Conservation (phyloP, 1,284 basidiomycete genomes). For the Pseudozyma flocculosa region DNA sequence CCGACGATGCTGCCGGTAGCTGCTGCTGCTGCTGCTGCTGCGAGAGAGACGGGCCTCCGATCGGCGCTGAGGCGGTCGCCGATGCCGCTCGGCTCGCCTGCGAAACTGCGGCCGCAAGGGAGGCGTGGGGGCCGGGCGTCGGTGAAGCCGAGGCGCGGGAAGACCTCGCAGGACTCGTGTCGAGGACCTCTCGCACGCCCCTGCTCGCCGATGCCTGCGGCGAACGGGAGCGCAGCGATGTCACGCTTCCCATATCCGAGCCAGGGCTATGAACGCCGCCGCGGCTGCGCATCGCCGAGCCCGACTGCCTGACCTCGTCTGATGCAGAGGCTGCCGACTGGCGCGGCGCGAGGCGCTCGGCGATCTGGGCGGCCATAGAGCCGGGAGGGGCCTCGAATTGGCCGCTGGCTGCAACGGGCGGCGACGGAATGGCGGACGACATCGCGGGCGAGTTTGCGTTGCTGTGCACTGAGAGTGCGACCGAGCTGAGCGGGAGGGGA, state of each 20-base stretch:
- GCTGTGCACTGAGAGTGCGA: constrained; percentile 41
- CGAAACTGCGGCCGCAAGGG: not conserved
- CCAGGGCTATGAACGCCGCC: constrained; percentile 2
- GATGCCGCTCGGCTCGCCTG: not conserved
- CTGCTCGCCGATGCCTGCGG: constrained; percentile 7
- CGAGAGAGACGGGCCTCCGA: constrained; percentile 7
- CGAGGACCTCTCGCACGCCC: constrained; percentile 7
- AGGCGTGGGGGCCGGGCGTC: constrained; percentile 9
- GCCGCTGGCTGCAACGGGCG: constrained; percentile 29
- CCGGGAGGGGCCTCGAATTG: constrained; percentile 43
- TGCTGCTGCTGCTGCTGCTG: not conserved
- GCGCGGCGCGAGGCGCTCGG: constrained; percentile 34
- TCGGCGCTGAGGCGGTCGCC: constrained; percentile 4
- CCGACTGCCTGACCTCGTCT: constrained; percentile 41
- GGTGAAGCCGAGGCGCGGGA: not conserved
- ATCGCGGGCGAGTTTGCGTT: constrained; percentile 17
- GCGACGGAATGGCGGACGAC: constrained; percentile 15
- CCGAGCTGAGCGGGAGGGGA: constrained; percentile 37
- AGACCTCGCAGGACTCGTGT: constrained; percentile 4
- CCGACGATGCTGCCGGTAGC: constrained; percentile 9
- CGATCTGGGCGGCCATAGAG: constrained; percentile 48
- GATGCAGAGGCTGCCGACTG: not conserved
- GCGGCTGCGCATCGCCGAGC: constrained; percentile 31
- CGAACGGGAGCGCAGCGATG: constrained; percentile 30
- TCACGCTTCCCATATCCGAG: constrained; percentile 7